These are phyloP conservation scores for Chenopodium quinoa DNA, from an alignment of 148 eudicot species.

Conservation along the genomic window DNA sequence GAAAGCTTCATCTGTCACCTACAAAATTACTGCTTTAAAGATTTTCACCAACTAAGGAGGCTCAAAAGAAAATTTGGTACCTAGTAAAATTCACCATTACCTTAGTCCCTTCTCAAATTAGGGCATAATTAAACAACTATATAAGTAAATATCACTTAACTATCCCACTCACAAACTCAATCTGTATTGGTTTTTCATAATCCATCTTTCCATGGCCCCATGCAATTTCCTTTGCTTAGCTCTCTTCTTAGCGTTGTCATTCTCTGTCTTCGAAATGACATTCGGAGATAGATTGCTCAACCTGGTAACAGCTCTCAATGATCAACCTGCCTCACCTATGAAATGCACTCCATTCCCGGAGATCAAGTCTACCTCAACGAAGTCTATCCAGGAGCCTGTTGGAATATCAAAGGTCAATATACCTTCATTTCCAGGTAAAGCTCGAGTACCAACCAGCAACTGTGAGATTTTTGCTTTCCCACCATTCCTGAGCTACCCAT, in stretches of 20 bases:
- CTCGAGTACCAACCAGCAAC: background rate
- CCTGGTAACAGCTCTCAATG: background rate
- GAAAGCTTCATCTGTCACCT: background rate
- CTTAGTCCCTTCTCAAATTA: background rate
- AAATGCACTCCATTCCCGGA: background rate
- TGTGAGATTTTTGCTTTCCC: conserved; percentile 1
- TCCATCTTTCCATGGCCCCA: conserved; percentile 11
- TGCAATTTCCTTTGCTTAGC: conserved; percentile 16
- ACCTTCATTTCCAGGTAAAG: background rate
- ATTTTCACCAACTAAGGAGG: background rate
- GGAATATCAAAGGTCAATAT: background rate
- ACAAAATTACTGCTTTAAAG: background rate
- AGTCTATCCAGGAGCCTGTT: background rate
- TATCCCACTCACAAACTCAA: conserved; percentile 8
- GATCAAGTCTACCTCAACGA: background rate
- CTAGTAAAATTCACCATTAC: background rate
- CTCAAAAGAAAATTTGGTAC: background rate
- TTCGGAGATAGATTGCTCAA: conserved; percentile 4
- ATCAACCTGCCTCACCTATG: background rate
- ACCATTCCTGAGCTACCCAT: conserved; percentile 1
- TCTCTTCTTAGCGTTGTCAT: conserved; percentile 2
- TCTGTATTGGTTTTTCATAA: background rate
- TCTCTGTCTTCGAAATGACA: background rate
- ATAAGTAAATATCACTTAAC: background rate
- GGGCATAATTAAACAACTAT: background rate